Evolutionary conservation across 208 protist genomes (phyloP).

Genomic region (Crithidia fasciculata): DNA sequence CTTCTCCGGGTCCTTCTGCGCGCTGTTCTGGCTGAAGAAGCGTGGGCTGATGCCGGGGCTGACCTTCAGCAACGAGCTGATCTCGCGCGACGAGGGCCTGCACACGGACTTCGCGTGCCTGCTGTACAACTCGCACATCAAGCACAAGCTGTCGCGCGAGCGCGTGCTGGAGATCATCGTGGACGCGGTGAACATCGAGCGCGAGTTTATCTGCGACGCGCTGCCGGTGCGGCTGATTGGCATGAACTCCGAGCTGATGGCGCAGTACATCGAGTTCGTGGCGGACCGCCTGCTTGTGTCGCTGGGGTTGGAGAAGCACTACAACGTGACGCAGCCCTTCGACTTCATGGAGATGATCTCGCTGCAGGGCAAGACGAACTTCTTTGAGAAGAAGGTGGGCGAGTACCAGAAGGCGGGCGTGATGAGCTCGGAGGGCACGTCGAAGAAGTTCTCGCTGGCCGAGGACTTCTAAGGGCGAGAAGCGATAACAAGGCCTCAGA

Average conservation of each 20-base stretch:
- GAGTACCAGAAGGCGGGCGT: constrained; percentile 99
- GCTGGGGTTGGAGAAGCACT: constrained; percentile 95
- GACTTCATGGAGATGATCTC: constrained; percentile 99
- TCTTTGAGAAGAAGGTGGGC: constrained; percentile 99
- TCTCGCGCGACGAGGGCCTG: constrained; percentile 98
- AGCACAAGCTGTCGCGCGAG: constrained; percentile 90
- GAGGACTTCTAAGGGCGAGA: constrained; percentile 87
- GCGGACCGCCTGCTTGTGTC: constrained; percentile 98
- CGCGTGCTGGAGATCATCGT: constrained; percentile 91
- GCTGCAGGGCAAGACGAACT: constrained; percentile 99
- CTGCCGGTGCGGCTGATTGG: constrained; percentile 98
- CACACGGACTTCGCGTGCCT: constrained; percentile 99
- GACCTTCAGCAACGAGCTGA: constrained; percentile 99
- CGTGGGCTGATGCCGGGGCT: constrained; percentile 99
- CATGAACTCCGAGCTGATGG: constrained; percentile 99
- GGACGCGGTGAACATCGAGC: constrained; percentile 96
- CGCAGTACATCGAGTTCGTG: constrained; percentile 99
- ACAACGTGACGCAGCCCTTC: constrained; percentile 98
- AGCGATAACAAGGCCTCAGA: too few relatives aligned
- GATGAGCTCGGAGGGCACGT: constrained; percentile 79
- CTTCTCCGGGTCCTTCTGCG: constrained; percentile 98
- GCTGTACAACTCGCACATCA: constrained; percentile 94
- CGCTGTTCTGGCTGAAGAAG: constrained; percentile 99
- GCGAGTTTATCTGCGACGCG: constrained; percentile 97
- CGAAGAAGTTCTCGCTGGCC: constrained; percentile 89